Conservation (phyloP, 2,329 filamentous ascomycete species). For the Boeremia lycopersici region DNA sequence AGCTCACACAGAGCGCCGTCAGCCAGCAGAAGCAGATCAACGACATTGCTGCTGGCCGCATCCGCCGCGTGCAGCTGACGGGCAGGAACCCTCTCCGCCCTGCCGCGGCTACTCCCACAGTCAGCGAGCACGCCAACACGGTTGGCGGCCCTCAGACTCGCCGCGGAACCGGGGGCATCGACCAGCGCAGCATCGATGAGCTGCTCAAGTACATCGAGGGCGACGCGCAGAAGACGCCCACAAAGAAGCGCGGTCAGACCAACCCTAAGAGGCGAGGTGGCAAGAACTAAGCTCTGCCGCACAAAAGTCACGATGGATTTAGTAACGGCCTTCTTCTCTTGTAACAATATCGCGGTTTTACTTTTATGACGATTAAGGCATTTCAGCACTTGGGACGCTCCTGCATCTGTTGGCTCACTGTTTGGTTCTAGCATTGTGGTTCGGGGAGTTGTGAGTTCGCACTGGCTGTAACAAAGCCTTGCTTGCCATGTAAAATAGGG, state of each 20-base stretch:
- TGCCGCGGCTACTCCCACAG: constrained; percentile 65
- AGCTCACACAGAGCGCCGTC: constrained; percentile 94
- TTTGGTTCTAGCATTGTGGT: constrained; percentile 9
- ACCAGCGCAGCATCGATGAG: constrained; percentile 88
- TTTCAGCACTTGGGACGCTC: constrained; percentile 7
- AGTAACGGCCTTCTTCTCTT: constrained; percentile 11
- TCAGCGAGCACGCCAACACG: constrained; percentile 53
- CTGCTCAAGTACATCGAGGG: constrained; percentile 95
- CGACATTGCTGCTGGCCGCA: constrained; percentile 74
- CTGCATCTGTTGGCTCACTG: constrained; percentile 15
- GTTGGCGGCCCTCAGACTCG: constrained; percentile 45
- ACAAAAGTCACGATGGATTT: constrained; percentile 11
- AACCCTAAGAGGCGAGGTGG: constrained; percentile 51
- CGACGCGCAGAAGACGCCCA: constrained; percentile 48
- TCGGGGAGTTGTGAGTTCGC: constrained; percentile 16
- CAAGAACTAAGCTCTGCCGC: constrained; percentile 7
- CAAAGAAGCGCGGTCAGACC: constrained; percentile 52
- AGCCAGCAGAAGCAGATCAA: constrained; percentile 93
- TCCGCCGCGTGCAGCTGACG: constrained; percentile 73
- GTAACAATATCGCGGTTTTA: constrained; percentile 14
- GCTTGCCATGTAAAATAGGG: constrained; percentile 20
- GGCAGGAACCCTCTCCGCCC: constrained; percentile 60
- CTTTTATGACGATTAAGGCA: constrained; percentile 11
- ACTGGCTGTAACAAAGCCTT: constrained; percentile 15
- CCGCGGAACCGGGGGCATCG: constrained; percentile 55